A percentile compares a stretch with the other conserved stretches of the same genome.
Conservation (phyloP, 768 basidiomycete genomes). For the Multifurca ochricompacta region DNA sequence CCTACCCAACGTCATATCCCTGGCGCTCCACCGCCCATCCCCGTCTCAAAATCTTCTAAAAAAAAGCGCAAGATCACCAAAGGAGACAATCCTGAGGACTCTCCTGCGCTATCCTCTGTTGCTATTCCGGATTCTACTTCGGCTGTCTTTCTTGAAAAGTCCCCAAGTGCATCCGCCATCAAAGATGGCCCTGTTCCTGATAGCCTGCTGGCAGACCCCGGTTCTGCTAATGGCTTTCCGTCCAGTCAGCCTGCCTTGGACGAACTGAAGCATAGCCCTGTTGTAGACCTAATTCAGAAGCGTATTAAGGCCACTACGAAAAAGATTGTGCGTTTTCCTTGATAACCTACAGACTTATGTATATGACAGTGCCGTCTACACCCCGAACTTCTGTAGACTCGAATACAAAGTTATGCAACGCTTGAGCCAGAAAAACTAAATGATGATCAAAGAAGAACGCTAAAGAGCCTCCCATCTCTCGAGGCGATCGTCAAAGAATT, state of each 20-base stretch:
- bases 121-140: constrained; percentile 21
- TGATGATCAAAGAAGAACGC: constrained; percentile 73
- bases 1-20: constrained; percentile 53
- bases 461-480: constrained; percentile 66
- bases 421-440: constrained; percentile 69
- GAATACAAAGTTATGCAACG: constrained; percentile 63
- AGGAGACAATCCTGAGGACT: constrained; percentile 30
- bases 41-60: constrained; percentile 51
- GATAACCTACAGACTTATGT: constrained; percentile 11
- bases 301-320: constrained; percentile 69
- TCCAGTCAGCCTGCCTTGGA: constrained; percentile 26
- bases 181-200: constrained; percentile 13
- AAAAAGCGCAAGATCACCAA: constrained; percentile 63
- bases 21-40: constrained; percentile 61
- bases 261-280: constrained; percentile 50
- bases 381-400: constrained; percentile 38
- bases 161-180: constrained; percentile 11
- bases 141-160: constrained; percentile 11
- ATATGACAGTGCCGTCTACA: not conserved
- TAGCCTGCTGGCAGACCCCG: constrained; percentile 9
- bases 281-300: constrained; percentile 74
- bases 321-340: constrained; percentile 61
- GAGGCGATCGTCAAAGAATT: constrained; percentile 79
- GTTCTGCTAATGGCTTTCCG: constrained; percentile 10
- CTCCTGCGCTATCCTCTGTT: constrained; percentile 19